These are phyloP conservation scores for Penicillium silybi DNA, from an alignment of 495 filamentous ascomycete species.

Conservation along the genomic window DNA sequence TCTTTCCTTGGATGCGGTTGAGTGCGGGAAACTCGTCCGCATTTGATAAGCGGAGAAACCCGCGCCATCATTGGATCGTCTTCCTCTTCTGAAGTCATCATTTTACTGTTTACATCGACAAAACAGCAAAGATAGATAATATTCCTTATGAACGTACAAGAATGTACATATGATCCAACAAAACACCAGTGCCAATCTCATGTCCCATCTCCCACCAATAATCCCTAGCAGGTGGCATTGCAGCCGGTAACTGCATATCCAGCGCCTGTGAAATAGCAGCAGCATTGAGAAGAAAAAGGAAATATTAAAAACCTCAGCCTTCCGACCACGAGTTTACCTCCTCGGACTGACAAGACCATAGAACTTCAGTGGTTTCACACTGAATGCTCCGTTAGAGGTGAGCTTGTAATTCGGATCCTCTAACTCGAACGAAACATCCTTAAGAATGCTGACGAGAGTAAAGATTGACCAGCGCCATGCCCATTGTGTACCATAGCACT, in stretches of 20 bases:
- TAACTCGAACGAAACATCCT: slow-evolving; percentile 41
- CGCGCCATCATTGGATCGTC: background rate
- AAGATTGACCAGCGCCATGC: slow-evolving; percentile 57
- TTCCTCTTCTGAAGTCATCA: too few relatives aligned
- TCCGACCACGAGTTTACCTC: background rate
- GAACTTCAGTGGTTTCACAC: slow-evolving; percentile 26
- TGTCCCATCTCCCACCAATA: background rate
- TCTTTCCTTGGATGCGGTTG: background rate
- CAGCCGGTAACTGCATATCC: background rate
- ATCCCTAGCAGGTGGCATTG: background rate
- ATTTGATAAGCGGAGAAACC: background rate
- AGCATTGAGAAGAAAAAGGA: background rate
- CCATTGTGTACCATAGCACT: slow-evolving; percentile 62
- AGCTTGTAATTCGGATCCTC: slow-evolving; percentile 40
- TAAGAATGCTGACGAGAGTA: slow-evolving; percentile 37
- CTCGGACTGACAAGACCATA: background rate
- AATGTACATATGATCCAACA: background rate
- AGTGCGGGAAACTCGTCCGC: background rate
- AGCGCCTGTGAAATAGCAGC: too few relatives aligned
- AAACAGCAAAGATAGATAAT: too few relatives aligned
- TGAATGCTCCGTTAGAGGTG: slow-evolving; percentile 38
- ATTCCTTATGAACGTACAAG: background rate
- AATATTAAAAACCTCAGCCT: background rate
- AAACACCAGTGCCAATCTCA: background rate
- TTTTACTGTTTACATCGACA: too few relatives aligned